Evolutionary conservation across 495 filamentous ascomycete genomes (phyloP), one percentile per base, ranked within the genome.

Genomic region (Pyronema omphalodes): DNA sequence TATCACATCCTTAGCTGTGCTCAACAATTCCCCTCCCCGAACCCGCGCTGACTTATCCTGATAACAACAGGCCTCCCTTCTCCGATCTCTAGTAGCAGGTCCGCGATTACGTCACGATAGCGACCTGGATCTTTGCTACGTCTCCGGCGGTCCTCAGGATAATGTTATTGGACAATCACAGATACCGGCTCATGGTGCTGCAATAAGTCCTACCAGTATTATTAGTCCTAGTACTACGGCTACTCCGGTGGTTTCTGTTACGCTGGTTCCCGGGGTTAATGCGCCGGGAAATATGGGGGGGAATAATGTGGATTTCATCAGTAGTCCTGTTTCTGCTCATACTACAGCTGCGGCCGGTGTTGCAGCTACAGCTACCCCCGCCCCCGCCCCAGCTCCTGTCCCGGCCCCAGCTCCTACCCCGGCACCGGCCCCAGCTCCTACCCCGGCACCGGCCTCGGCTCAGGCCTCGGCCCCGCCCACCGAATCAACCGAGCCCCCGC

Each of bases 91-190:
- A 7, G 41, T 54, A 2, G 50, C 50, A 41, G 83, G 87, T 8
- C 89, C 89, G 14, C 77, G 91, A 52, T 68, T 77, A 49, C 79
- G 79, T 58, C 88, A 96, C 67, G 75, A 83, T 17, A 88, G 93
- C 1, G 83, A 82, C 9, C 73, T 98, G 7, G 91, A 98, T 70
- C 78, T 98, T 41, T 98, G 89, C 72, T 98, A 98, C 68, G 88
- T 96, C 9, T 91, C 86, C 23, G 23, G 23, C 23, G 23, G 23
- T 1, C 23, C 23, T 29, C 23, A 29, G 23, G 23, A 29, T 29
- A 29, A 29, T 5, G n/a, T n/a, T n/a, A n/a, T n/a, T n/a, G n/a
- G n/a, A n/a, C n/a, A n/a, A n/a, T 29, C 23, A 2, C 23, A 29
- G 23, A 29, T 29, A 29, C 23, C 23, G 1, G 23, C 23, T 5